phyloP scores from a whole-genome alignment of 2,329 filamentous ascomycete genomes.

The Hypomyces rosellus region DNA sequence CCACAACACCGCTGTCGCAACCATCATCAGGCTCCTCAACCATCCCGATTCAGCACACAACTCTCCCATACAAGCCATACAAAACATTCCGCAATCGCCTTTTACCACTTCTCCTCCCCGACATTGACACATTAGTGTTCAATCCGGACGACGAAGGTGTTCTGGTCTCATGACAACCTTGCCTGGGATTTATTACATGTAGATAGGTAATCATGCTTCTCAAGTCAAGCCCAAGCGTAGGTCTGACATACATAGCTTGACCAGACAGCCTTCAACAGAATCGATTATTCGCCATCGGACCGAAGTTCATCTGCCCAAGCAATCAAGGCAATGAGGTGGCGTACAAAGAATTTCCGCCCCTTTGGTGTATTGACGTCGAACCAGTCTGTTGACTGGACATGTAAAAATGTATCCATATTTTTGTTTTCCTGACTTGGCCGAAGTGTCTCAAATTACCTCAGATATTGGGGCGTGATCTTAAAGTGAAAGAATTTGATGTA shows the following conservation, averaged over 20 bases:
- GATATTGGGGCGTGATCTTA: neutral
- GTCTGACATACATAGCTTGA: too few species aligned
- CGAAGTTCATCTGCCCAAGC: neutral
- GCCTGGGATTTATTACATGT: too few species aligned
- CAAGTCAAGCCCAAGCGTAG: too few species aligned
- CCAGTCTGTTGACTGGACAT: neutral
- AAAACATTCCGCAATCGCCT: neutral
- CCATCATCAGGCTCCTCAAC: neutral
- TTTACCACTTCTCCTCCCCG: too few species aligned
- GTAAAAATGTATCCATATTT: neutral
- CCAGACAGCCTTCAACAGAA: too few species aligned
- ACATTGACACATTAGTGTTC: too few species aligned
- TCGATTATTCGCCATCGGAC: too few species aligned
- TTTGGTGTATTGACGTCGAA: neutral
- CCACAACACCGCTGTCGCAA: neutral
- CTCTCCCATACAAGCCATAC: neutral
- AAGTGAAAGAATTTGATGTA: neutral
- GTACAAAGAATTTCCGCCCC: neutral
- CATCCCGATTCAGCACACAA: neutral
- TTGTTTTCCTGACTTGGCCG: neutral
- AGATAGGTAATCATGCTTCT: too few species aligned
- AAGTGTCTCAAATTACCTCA: neutral
- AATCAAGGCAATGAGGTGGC: neutral
- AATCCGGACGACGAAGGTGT: too few species aligned
- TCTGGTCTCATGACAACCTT: too few species aligned